Base-by-base conservation (phyloP, 768 basidiomycete genomes). In the Daedaleopsis nitida region DNA sequence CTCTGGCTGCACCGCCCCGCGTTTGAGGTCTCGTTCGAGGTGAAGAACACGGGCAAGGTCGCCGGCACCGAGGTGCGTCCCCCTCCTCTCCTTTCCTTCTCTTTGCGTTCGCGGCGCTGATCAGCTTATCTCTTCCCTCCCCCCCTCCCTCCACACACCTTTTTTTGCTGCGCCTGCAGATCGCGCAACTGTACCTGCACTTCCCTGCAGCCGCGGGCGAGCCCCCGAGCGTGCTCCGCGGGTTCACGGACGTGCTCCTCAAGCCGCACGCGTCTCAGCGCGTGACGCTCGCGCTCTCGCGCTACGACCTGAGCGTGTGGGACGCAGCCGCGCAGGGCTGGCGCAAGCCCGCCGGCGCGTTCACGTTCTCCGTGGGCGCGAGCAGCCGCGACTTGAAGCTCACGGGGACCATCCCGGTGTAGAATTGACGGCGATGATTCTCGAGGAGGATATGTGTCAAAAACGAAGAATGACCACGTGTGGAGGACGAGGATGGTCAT, bases 241-340 rank as follows among this genome's bases (percentile, higher is more conserved):
- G 91, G 2, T 92, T 93, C 76, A 82, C 81, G 14, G 77, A 89
- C 67, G 74, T 86, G 34, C 76, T 78, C 10, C 64, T 89, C 0
- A 52, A 67, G 2, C 79, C 85, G 1, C 83, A 83, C 1, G 71
- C 86, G 68, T 79, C 69, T 24, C 71, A 71, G 59, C 71, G 62
- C 9, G 84, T 86, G 1, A 79, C 76, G 7, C 79, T 92, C 65
- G 80, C 77, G 9, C 76, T 92, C 35, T 86, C 89, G 14, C 78
- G 87, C 38, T 86, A 90, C 66, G 87, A 89, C 64, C 66, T 91
- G 66, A 88, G 85, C 21, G 80, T 91, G 57, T 94, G 91, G 93
- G 89, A 94, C 71, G 83, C 81, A 1, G 81, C 73, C 11, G 77
- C 78, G 24, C 92, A 94, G 72, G 85, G 88, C 3, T 94, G 93